These are phyloP conservation scores for Saururus chinensis DNA, from an alignment of 164 flowering plant species.

Conservation along the genomic window DNA sequence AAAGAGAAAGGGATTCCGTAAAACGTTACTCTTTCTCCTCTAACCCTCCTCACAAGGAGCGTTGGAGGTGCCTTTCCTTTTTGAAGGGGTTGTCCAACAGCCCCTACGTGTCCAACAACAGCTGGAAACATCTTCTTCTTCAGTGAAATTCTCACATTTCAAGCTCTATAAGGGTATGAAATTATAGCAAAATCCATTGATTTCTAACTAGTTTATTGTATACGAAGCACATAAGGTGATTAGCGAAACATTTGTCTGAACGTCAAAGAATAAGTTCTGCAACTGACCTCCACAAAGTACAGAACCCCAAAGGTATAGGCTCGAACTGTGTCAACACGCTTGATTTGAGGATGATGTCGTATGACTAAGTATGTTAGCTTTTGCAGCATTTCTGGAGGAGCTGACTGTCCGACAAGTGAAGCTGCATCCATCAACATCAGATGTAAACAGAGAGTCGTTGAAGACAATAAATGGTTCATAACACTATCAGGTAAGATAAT, in stretches of 20 bases:
- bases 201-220: not conserved
- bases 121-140: no score
- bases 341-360: conserved; percentile 46
- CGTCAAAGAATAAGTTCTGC: not conserved
- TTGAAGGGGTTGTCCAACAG: no score
- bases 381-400: conserved; percentile 67
- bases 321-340: conserved; percentile 65
- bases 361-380: conserved; percentile 63
- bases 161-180: no score
- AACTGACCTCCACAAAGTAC: conserved; percentile 66
- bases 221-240: not conserved
- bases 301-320: conserved; percentile 76
- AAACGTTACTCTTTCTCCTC: no score
- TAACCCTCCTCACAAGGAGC: no score
- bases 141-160: no score
- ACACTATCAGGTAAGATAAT: not conserved
- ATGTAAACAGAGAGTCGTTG: not conserved
- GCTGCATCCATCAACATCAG: conserved; percentile 19
- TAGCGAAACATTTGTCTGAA: not conserved
- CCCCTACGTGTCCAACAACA: no score
- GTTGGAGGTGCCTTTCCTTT: no score
- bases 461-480: not conserved
- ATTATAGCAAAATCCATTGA: no score
- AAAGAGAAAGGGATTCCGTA: no score
- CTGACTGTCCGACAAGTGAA: conserved; percentile 68